Base-by-base conservation (phyloP, 495 filamentous ascomycete genomes). In the Penicillium crystallinum region DNA sequence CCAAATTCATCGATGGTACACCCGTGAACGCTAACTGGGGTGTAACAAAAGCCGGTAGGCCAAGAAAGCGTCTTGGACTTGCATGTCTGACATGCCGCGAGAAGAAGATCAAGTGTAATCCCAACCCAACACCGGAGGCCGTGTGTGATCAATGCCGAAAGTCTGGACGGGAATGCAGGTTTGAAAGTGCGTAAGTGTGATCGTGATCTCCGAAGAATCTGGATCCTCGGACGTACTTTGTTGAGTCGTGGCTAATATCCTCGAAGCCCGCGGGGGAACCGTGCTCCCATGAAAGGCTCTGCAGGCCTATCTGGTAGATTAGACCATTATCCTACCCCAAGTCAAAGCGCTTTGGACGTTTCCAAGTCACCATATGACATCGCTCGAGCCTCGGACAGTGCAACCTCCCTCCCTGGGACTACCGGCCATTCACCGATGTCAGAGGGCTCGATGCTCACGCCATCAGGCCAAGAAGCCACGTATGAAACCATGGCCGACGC, bases 41-140 rank as follows among this genome's bases (percentile, higher is more conserved):
- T 1, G 81, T 95, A 21, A 96, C 91, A 19, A 96, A 95, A 65
- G 91, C 90, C 3, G 90, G 90, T 9, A 95, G 92, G 66, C 89
- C 91, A 29, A 80, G 91, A 55, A 96, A 96, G 67, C 78, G 91
- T 39, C 75, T 95, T 14, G 90, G 90, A 27, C 89, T 93, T 56
- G 91, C 91, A 14, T 96, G 91, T 61, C 76, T 92, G 44, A 91
- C 88, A 9, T 96, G 91, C 65, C 82, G 91, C 25, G 90, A 95
- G 69, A 96, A 96, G 81, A 96, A 96, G 76, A 93, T 95, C 73
- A 95, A 93, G 66, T 96, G 91, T 58, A 90, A 95, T 52, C 91
- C 90, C 6, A 90, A 89, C 55, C 82, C 83, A 17, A 27, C 33
- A 3, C n/a, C 46, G 14, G 46, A 48, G 49, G 87, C 87, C 27